Conservation (phyloP, 345 rosid species). For the Angophora floribunda region DNA sequence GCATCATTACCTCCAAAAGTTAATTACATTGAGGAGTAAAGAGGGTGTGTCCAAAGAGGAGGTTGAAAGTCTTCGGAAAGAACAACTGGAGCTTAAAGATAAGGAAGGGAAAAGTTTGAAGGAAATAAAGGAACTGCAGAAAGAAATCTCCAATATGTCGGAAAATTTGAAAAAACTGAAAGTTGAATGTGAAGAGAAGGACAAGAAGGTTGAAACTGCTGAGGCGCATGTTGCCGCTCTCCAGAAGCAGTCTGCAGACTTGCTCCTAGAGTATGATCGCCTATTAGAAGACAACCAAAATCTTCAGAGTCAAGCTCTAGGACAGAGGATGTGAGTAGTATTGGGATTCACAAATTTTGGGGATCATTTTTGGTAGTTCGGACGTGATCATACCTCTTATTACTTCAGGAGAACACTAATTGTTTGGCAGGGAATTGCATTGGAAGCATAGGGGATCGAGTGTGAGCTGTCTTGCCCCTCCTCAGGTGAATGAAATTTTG, state of each 20-base stretch:
- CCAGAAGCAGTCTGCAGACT: conserved; percentile 79
- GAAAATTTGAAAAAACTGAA: conserved; percentile 59
- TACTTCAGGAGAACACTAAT: background rate
- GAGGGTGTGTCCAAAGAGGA: conserved; percentile 60
- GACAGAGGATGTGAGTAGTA: conserved; percentile 25
- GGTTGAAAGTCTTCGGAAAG: conserved; percentile 50
- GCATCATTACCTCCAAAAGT: conserved; percentile 75
- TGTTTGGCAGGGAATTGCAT: background rate
- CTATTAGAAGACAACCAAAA: conserved; percentile 80
- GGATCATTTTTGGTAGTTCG: background rate
- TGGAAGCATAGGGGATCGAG: background rate
- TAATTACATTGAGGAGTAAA: conserved; percentile 43
- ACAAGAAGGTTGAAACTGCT: conserved; percentile 60
- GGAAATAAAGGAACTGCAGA: conserved; percentile 46
- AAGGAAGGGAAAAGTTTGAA: conserved; percentile 54
- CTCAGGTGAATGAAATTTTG: background rate
- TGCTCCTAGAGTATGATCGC: conserved; percentile 80
- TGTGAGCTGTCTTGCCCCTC: background rate
- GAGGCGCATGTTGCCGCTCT: conserved; percentile 74
- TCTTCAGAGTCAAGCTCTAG: conserved; percentile 60
- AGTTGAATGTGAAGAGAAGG: conserved; percentile 57
- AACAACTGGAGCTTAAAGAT: conserved; percentile 45
- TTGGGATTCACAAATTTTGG: background rate
- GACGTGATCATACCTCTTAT: background rate
- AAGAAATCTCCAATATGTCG: conserved; percentile 30